A percentile compares a stretch with the other conserved stretches of the same genome.
phyloP scores from a whole-genome alignment of 2,329 filamentous ascomycete genomes.

The Curvularia eragrostidis region DNA sequence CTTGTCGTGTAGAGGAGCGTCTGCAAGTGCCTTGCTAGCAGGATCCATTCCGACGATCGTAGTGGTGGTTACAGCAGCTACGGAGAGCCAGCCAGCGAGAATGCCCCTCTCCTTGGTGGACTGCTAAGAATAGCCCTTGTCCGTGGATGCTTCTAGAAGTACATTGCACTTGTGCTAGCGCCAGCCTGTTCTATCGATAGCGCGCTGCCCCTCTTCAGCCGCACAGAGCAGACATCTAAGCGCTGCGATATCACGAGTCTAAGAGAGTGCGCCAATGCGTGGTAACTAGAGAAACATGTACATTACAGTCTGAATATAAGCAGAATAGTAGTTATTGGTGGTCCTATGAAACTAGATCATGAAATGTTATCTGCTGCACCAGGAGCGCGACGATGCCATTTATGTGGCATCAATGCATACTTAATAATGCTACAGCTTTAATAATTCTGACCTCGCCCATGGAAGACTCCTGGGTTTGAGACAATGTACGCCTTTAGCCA shows the following conservation, averaged over 20 bases:
- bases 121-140: no score
- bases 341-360: neutral
- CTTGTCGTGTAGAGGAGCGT: conserved; percentile 1
- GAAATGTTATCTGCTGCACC: neutral
- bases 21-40: conserved; percentile 11
- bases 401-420: neutral
- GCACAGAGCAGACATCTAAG: neutral
- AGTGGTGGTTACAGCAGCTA: conserved; percentile 1
- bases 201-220: neutral
- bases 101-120: no score
- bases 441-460: neutral
- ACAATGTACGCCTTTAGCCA: conserved; percentile 10
- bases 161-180: no score
- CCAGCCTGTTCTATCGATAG: no score
- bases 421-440: neutral
- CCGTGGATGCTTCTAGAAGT: no score
- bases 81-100: no score
- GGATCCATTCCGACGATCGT: conserved; percentile 7
- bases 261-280: neutral
- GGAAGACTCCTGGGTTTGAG: conserved; percentile 9
- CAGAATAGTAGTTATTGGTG: neutral
- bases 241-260: neutral
- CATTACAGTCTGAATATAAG: neutral
- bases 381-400: neutral
- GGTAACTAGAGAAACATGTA: neutral